phyloP scores from a whole-genome alignment of 1,284 basidiomycete species.

The Trametes polyzona region DNA sequence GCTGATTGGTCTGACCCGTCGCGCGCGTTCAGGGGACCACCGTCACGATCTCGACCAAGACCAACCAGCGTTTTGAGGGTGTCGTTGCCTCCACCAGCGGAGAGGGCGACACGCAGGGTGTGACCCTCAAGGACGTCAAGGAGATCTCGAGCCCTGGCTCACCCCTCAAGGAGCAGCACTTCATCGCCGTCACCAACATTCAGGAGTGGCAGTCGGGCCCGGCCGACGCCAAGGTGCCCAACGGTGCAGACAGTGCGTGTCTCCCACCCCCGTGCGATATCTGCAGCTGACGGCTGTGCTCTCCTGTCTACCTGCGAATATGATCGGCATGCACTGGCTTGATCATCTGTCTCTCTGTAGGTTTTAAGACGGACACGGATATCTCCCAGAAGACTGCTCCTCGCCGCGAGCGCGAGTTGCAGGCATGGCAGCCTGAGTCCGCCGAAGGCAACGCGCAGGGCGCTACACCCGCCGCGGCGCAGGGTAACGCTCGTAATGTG shows the following conservation, averaged over 20 bases:
- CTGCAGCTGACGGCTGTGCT: conserved; percentile 22
- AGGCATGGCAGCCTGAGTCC: conserved; percentile 71
- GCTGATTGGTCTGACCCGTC: conserved; percentile 15
- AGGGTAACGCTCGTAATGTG: conserved; percentile 33
- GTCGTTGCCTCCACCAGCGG: conserved; percentile 61
- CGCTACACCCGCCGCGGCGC: conserved; percentile 15
- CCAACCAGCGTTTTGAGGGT: conserved; percentile 70
- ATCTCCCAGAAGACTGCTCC: conserved; percentile 65
- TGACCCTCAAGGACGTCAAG: conserved; percentile 76
- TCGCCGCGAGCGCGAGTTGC: conserved; percentile 79
- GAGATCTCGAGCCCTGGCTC: conserved; percentile 65
- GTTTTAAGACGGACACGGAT: conserved; percentile 89
- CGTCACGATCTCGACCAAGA: conserved; percentile 71
- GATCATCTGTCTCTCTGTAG: conserved; percentile 44
- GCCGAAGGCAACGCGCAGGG: conserved; percentile 25
- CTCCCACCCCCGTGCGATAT: conserved; percentile 5
- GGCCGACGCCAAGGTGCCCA: conserved; percentile 64
- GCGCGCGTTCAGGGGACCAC: conserved; percentile 61
- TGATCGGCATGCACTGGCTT: background rate
- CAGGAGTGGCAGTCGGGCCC: conserved; percentile 75
- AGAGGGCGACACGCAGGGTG: conserved; percentile 70
- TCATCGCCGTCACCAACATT: conserved; percentile 72
- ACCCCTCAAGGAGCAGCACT: conserved; percentile 68
- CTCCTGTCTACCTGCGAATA: background rate
- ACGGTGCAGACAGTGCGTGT: conserved; percentile 65